Conservation (phyloP, 2,329 filamentous ascomycete species). For the Colletotrichum spaethianum region DNA sequence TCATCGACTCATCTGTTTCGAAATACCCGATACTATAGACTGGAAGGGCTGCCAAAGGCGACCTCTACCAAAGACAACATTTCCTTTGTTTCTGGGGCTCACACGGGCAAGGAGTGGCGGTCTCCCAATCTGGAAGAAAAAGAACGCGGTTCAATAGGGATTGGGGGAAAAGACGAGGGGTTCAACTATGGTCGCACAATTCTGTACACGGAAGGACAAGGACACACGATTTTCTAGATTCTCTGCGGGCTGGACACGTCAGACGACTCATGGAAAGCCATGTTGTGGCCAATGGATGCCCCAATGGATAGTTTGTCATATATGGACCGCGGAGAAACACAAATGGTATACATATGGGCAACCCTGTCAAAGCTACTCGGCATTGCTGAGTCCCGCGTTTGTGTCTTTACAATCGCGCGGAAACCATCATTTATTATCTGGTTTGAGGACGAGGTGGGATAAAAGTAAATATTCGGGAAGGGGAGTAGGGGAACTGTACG, state of each 20-base stretch:
- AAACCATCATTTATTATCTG: constrained; percentile 19
- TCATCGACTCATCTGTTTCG: constrained; percentile 38
- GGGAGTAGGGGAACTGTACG: constrained; percentile 8
- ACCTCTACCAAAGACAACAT: constrained; percentile 35
- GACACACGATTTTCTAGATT: constrained; percentile 35
- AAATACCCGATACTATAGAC: constrained; percentile 43
- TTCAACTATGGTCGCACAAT: constrained; percentile 17
- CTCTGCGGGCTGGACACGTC: constrained; percentile 41
- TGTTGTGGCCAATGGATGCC: constrained; percentile 28
- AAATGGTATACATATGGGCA: constrained; percentile 39
- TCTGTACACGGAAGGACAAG: constrained; percentile 32
- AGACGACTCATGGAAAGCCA: constrained; percentile 37
- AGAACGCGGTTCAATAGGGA: constrained; percentile 31
- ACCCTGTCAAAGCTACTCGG: constrained; percentile 30
- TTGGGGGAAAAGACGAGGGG: constrained; percentile 27
- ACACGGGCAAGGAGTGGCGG: constrained; percentile 37
- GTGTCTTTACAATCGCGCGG: constrained; percentile 13
- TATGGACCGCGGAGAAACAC: constrained; percentile 21
- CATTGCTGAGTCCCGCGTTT: constrained; percentile 22
- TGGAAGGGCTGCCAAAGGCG: constrained; percentile 32
- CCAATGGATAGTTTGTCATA: constrained; percentile 39
- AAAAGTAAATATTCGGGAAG: constrained; percentile 25
- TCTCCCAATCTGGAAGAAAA: constrained; percentile 37
- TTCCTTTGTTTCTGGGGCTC: constrained; percentile 40
- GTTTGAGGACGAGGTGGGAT: constrained; percentile 21